Evolutionary conservation across 306 rosid species (phyloP).

Genomic region (Potentilla sterilis): DNA sequence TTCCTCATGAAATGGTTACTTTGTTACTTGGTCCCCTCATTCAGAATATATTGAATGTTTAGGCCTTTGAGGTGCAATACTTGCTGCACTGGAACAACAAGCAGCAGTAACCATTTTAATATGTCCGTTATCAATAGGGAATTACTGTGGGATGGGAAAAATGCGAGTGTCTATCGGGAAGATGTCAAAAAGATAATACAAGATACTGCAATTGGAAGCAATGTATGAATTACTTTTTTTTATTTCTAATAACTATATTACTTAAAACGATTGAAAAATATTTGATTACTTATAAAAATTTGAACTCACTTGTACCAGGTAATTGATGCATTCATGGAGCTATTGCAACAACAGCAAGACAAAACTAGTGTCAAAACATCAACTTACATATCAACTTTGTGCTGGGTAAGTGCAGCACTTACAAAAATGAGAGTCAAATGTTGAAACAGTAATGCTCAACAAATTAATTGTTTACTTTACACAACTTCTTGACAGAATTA

Average conservation of each 20-base stretch:
- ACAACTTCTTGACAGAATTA: background rate
- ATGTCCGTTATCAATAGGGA: background rate
- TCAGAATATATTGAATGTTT: background rate
- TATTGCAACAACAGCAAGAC: background rate
- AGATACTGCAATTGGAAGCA: background rate
- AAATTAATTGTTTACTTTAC: background rate
- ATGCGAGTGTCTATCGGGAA: background rate
- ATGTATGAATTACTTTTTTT: background rate
- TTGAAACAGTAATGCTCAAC: background rate
- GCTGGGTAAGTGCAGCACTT: background rate
- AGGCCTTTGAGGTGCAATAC: background rate
- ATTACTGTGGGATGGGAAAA: background rate
- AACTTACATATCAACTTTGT: conserved; percentile 3
- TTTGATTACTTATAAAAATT: background rate
- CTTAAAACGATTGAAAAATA: background rate
- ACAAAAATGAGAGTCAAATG: background rate
- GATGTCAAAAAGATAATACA: background rate
- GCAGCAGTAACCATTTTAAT: background rate
- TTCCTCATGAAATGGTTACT: background rate
- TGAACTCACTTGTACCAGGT: background rate
- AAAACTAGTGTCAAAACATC: background rate
- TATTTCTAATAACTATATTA: no score
- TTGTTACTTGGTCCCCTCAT: no score
- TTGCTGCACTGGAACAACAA: background rate
- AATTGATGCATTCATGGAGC: conserved; percentile 9